These are phyloP conservation scores for Cercospora sp. DNA, from an alignment of 2,329 filamentous ascomycete genomes.

Conservation along the genomic window DNA sequence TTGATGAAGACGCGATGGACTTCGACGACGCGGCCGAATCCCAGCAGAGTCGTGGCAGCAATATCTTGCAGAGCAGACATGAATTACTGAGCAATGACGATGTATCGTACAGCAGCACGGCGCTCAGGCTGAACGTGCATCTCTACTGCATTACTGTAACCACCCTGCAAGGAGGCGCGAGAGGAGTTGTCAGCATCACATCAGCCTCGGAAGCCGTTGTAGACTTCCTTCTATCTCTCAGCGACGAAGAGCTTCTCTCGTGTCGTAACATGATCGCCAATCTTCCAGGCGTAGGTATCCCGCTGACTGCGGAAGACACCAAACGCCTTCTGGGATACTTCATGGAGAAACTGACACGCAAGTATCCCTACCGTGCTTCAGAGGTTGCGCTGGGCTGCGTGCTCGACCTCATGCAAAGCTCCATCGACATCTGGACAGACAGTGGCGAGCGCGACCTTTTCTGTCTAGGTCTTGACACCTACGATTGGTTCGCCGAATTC, in stretches of 20 bases:
- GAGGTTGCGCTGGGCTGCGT: slow-evolving; percentile 70
- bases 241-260: slow-evolving; percentile 28
- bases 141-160: slow-evolving; percentile 28
- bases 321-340: slow-evolving; percentile 50
- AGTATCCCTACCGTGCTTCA: slow-evolving; percentile 66
- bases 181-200: not conserved
- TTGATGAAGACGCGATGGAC: slow-evolving; percentile 62
- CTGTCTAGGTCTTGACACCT: slow-evolving; percentile 71
- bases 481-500: slow-evolving; percentile 71
- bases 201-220: slow-evolving; percentile 21
- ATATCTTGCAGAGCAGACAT: slow-evolving; percentile 38
- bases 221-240: slow-evolving; percentile 32
- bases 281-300: slow-evolving; percentile 30
- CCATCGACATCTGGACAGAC: slow-evolving; percentile 64
- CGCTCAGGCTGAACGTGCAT: slow-evolving; percentile 26
- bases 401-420: slow-evolving; percentile 65
- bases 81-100: slow-evolving; percentile 51
- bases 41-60: slow-evolving; percentile 53
- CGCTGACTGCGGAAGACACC: slow-evolving; percentile 38
- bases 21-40: slow-evolving; percentile 65
- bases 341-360: slow-evolving; percentile 51
- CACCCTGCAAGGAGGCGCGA: slow-evolving; percentile 7
- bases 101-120: slow-evolving; percentile 23
- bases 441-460: slow-evolving; percentile 59
- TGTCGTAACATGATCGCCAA: slow-evolving; percentile 29